phyloP scores from a whole-genome alignment of 23 red algal genomes.

The Gracilariopsis chorda region DNA sequence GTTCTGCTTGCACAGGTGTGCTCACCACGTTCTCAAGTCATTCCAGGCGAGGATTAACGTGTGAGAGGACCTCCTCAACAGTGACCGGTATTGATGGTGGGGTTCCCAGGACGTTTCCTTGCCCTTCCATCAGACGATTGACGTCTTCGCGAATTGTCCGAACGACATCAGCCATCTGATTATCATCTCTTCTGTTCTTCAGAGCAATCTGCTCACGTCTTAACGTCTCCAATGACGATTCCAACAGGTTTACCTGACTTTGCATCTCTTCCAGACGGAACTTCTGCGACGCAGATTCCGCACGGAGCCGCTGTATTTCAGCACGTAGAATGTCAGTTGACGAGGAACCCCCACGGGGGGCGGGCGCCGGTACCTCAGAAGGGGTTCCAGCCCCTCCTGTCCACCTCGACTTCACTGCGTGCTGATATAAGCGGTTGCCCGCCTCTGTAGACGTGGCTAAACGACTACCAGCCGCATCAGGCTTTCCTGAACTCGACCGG shows the following conservation, averaged over 20 bases:
- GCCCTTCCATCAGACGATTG: background rate
- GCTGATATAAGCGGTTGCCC: background rate
- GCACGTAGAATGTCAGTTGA: background rate
- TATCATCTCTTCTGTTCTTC: slow-evolving; percentile 1
- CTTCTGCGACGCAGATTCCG: slow-evolving; percentile 10
- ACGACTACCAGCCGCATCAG: background rate
- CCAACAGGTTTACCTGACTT: background rate
- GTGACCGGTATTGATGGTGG: slow-evolving; percentile 1
- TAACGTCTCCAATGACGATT: slow-evolving; percentile 7
- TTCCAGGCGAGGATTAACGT: background rate
- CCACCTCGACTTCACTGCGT: background rate
- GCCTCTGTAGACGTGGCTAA: background rate
- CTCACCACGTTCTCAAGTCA: background rate
- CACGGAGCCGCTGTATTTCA: background rate
- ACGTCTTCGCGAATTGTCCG: background rate
- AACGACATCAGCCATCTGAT: slow-evolving; percentile 13
- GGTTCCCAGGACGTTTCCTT: background rate
- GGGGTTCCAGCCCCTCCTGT: background rate
- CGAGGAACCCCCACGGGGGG: no score
- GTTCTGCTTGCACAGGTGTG: background rate
- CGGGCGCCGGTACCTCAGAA: background rate
- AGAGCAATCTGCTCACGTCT: background rate
- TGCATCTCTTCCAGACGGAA: slow-evolving; percentile 2
- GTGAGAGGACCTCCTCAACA: slow-evolving; percentile 16
- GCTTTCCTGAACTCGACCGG: no score